phyloP scores from a whole-genome alignment of 116 monocot species.

The Papilionanthe hybrid region DNA sequence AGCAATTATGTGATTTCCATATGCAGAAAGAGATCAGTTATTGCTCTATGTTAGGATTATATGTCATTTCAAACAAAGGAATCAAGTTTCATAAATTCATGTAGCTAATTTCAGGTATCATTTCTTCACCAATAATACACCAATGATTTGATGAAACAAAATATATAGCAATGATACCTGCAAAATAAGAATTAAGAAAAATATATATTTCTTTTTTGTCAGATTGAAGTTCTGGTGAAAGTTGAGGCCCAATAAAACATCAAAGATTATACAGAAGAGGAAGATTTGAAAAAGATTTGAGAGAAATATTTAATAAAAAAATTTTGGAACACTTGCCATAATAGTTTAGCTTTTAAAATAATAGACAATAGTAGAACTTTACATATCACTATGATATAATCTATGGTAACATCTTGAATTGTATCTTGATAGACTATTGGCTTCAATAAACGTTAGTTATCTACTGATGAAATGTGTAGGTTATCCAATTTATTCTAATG shows the following conservation, averaged over 20 bases:
- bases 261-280: background rate
- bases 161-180: background rate
- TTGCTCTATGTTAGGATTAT: background rate
- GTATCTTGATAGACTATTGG: no score
- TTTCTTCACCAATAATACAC: background rate
- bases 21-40: background rate
- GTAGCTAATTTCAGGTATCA: background rate
- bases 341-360: no score
- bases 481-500: no score
- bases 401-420: no score
- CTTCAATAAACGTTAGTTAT: no score
- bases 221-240: no score
- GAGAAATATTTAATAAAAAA: no score
- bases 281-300: background rate
- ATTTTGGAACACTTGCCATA: no score
- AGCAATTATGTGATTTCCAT: slow-evolving; percentile 7
- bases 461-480: no score
- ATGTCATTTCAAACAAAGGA: background rate
- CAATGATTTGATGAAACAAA: background rate
- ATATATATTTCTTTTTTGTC: background rate
- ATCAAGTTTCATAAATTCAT: slow-evolving; percentile 1
- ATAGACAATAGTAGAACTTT: no score
- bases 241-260: no score
- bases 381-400: no score
- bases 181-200: background rate